phyloP scores from a whole-genome alignment of 2,329 filamentous ascomycete genomes.

The Hymenoscyphus repandus region DNA sequence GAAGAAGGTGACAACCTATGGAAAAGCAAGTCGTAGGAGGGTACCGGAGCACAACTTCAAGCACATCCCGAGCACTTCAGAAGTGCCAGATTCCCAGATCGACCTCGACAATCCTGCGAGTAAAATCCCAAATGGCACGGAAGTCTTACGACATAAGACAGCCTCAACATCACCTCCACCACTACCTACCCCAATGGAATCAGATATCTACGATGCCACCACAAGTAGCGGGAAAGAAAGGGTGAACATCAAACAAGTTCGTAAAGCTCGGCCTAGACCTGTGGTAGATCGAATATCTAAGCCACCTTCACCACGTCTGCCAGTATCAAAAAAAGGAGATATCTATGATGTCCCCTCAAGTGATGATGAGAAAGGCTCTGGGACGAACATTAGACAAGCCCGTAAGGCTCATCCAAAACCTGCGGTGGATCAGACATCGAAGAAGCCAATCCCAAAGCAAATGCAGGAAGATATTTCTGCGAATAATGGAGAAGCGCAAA shows the following conservation, averaged over 20 bases:
- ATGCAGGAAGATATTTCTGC: constrained; percentile 4
- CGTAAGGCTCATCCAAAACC: constrained; percentile 13
- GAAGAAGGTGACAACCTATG: constrained; percentile 31
- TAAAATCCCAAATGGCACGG: not conserved
- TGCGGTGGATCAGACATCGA: not conserved
- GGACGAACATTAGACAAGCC: constrained; percentile 10
- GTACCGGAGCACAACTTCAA: constrained; percentile 26
- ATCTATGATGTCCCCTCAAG: constrained; percentile 20
- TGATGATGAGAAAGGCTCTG: constrained; percentile 17
- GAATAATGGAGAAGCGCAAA: constrained; percentile 12
- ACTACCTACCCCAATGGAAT: too few relatives aligned
- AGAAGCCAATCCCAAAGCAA: constrained; percentile 3
- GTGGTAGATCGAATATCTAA: not conserved
- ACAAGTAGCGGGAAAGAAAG: too few relatives aligned
- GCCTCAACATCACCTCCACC: too few relatives aligned
- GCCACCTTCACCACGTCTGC: not conserved
- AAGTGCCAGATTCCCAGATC: constrained; percentile 15
- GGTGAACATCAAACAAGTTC: not conserved
- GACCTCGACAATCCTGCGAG: not conserved
- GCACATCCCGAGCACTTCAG: constrained; percentile 16
- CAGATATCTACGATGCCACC: too few relatives aligned
- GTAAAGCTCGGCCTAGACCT: not conserved
- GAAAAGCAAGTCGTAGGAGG: constrained; percentile 27
- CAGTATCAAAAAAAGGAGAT: constrained; percentile 5
- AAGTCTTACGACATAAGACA: not conserved